Evolutionary conservation across 1,284 basidiomycete genomes (phyloP).

Genomic region (Irpex lacteus): DNA sequence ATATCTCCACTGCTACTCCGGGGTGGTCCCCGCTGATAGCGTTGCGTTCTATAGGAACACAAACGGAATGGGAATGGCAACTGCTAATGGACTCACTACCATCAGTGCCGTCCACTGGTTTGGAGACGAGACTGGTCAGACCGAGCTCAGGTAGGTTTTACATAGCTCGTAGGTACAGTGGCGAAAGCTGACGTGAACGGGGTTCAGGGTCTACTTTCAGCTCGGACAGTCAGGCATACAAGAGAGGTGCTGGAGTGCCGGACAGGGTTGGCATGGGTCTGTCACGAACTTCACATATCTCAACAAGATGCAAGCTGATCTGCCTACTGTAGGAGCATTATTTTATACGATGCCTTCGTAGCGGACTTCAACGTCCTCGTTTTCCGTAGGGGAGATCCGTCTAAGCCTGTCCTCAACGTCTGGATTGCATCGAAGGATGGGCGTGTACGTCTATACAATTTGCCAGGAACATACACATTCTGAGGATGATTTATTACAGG

Average conservation of each 20-base stretch:
- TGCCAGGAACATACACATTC: not conserved
- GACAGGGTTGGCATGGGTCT: not conserved
- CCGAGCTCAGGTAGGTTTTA: not conserved
- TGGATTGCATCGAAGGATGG: not conserved
- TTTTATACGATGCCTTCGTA: not conserved
- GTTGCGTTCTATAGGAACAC: not conserved
- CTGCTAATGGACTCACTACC: not conserved
- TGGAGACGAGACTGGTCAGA: not conserved
- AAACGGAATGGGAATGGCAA: not conserved
- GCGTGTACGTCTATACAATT: not conserved
- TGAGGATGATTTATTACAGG: not conserved
- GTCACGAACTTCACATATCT: not conserved
- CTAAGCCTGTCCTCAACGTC: not conserved
- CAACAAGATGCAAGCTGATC: not conserved
- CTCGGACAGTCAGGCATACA: not conserved
- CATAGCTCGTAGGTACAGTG: not conserved
- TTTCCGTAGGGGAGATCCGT: not conserved
- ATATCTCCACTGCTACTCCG: not conserved
- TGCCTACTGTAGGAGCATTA: not conserved
- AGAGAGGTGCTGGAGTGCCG: not conserved
- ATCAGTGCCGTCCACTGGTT: not conserved
- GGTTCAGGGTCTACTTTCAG: not conserved
- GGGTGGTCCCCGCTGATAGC: not conserved
- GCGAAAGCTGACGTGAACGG: not conserved
- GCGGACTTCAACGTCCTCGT: not conserved